Evolutionary conservation across 2,329 filamentous ascomycete species (phyloP).

Genomic region (Sclerotinia subarctica): DNA sequence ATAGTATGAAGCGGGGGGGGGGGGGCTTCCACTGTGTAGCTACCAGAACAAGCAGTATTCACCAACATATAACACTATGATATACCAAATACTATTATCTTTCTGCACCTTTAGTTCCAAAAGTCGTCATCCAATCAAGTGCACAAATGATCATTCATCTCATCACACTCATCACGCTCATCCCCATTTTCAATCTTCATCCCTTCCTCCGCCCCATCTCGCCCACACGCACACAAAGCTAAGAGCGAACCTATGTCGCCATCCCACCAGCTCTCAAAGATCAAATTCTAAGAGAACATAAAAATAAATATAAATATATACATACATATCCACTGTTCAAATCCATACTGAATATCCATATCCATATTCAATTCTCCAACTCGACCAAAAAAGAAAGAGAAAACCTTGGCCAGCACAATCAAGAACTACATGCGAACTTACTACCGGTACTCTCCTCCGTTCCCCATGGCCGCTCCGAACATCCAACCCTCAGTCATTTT

Average conservation of each 20-base stretch:
- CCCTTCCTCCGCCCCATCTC: neutral
- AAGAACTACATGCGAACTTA: neutral
- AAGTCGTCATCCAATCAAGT: constrained; percentile 63
- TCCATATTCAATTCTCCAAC: neutral
- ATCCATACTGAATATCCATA: too few species aligned
- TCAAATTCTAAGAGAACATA: neutral
- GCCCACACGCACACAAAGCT: neutral
- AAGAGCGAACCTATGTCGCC: constrained; percentile 22
- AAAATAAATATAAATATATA: too few species aligned
- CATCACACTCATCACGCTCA: constrained; percentile 28
- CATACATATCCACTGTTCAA: too few species aligned
- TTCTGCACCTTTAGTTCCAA: neutral
- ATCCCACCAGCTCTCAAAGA: constrained; percentile 28
- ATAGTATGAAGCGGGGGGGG: neutral
- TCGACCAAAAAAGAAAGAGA: neutral
- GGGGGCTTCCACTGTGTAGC: neutral
- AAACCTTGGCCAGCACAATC: neutral
- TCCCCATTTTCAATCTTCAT: constrained; percentile 45
- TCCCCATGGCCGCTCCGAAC: neutral
- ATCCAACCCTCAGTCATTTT: neutral
- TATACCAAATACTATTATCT: neutral
- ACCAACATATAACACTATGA: neutral
- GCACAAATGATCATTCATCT: constrained; percentile 43
- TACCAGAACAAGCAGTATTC: neutral
- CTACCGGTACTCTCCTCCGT: neutral